Conservation (phyloP, 768 basidiomycete species). For the Lanmaoa rubissima region DNA sequence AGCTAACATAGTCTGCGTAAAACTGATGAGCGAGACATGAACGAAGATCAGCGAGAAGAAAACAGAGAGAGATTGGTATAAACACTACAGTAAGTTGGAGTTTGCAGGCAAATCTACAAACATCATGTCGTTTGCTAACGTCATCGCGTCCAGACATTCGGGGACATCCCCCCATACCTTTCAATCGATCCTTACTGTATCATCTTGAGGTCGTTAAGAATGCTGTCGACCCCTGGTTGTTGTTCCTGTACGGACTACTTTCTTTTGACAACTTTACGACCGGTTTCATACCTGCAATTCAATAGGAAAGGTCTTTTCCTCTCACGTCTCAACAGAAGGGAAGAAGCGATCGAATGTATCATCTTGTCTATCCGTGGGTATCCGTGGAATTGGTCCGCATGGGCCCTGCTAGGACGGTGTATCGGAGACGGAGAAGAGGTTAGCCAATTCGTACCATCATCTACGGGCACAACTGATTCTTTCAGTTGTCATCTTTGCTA, state of each 20-base stretch:
- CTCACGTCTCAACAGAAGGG: constrained; percentile 71
- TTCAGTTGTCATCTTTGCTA: constrained; percentile 44
- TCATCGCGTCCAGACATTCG: constrained; percentile 51
- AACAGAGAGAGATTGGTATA: constrained; percentile 83
- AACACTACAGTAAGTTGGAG: constrained; percentile 60
- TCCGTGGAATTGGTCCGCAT: constrained; percentile 96
- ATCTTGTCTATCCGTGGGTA: constrained; percentile 73
- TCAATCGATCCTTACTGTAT: constrained; percentile 55
- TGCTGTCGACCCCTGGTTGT: constrained; percentile 72
- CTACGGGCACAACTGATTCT: constrained; percentile 9
- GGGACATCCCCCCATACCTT: constrained; percentile 63
- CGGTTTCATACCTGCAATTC: not conserved
- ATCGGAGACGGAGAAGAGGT: constrained; percentile 88
- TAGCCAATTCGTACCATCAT: constrained; percentile 1
- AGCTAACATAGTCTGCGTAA: not conserved
- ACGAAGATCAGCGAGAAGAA: constrained; percentile 78
- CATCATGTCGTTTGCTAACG: not conserved
- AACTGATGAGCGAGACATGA: constrained; percentile 1
- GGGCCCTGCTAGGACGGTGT: constrained; percentile 78
- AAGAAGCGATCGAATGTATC: constrained; percentile 82
- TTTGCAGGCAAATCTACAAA: not conserved
- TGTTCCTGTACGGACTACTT: constrained; percentile 61
- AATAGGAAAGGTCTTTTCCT: constrained; percentile 81
- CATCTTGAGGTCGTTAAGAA: constrained; percentile 60
- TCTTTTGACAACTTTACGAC: not conserved